Evolutionary conservation across 2,329 filamentous ascomycete species (phyloP).

Genomic region (Colletotrichum caudatum): DNA sequence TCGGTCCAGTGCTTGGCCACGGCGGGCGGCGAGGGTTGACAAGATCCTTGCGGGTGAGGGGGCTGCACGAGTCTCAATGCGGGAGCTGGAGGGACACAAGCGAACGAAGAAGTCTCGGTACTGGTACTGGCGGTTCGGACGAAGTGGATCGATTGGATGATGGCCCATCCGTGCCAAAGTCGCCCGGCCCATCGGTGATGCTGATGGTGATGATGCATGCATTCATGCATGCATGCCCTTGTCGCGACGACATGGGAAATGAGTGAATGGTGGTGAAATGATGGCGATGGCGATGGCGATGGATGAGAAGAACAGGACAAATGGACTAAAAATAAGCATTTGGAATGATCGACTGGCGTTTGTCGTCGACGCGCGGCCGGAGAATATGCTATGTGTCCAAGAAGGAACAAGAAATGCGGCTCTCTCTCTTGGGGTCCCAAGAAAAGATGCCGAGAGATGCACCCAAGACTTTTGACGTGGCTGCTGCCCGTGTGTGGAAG

Average conservation of each 20-base stretch:
- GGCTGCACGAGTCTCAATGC: slow-evolving; percentile 28
- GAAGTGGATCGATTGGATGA: slow-evolving; percentile 13
- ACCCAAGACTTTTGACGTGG: slow-evolving; percentile 25
- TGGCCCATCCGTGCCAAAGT: slow-evolving; percentile 15
- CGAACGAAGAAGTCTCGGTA: background rate
- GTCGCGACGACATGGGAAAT: too few relatives aligned
- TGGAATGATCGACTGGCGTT: slow-evolving; percentile 19
- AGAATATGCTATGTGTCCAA: slow-evolving; percentile 27
- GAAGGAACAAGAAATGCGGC: slow-evolving; percentile 36
- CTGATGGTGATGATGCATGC: background rate
- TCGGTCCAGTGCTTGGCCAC: slow-evolving; percentile 30
- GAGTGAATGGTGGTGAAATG: background rate
- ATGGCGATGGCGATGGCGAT: slow-evolving; percentile 11
- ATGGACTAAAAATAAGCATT: slow-evolving; percentile 26
- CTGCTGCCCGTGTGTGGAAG: too few relatives aligned
- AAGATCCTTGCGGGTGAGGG: slow-evolving; percentile 14
- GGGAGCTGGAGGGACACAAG: slow-evolving; percentile 12
- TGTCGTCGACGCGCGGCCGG: slow-evolving; percentile 4
- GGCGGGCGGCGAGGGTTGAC: slow-evolving; percentile 7
- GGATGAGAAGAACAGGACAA: background rate
- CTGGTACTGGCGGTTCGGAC: slow-evolving; percentile 23
- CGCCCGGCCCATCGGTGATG: slow-evolving; percentile 9
- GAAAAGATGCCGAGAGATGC: slow-evolving; percentile 30
- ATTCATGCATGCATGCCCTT: too few relatives aligned
- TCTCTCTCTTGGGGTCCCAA: slow-evolving; percentile 14